Percentiles rank a stretch among this genome's conserved stretches.
These are phyloP conservation scores for Sugiyamaella smithiae DNA, from an alignment of 805 yeast species.

Conservation along the genomic window DNA sequence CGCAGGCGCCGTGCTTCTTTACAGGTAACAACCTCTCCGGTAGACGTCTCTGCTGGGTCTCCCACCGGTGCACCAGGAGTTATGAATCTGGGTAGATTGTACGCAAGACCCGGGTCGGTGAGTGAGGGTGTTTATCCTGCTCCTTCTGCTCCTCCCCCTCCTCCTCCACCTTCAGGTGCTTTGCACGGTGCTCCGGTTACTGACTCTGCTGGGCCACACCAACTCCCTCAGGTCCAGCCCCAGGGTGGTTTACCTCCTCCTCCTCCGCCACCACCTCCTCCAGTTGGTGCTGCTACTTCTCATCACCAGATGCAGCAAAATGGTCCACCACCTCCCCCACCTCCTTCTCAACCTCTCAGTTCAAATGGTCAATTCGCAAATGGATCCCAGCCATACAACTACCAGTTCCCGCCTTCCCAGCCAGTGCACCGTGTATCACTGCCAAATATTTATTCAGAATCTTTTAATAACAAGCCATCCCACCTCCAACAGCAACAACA, in stretches of 20 bases:
- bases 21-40: conserved; percentile 14
- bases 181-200: no score
- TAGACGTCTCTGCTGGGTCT: background rate
- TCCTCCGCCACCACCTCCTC: background rate
- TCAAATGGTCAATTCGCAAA: no score
- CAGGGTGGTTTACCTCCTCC: background rate
- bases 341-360: no score
- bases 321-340: no score
- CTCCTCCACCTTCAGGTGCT: background rate
- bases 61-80: conserved; percentile 9
- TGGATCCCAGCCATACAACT: background rate
- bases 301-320: background rate
- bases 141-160: conserved; percentile 3
- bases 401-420: conserved; percentile 2
- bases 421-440: conserved; percentile 25
- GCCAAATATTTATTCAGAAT: conserved; percentile 25
- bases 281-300: background rate
- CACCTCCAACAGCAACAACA: no score
- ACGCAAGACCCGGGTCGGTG: background rate
- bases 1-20: conserved; percentile 52
- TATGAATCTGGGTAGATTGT: background rate
- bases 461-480: conserved; percentile 7
- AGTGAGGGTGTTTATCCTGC: conserved; percentile 1
- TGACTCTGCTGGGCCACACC: no score
- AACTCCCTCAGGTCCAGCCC: background rate